Evolutionary conservation across 345 rosid genomes (phyloP).

Genomic region (Eucalyptus paniculata): DNA sequence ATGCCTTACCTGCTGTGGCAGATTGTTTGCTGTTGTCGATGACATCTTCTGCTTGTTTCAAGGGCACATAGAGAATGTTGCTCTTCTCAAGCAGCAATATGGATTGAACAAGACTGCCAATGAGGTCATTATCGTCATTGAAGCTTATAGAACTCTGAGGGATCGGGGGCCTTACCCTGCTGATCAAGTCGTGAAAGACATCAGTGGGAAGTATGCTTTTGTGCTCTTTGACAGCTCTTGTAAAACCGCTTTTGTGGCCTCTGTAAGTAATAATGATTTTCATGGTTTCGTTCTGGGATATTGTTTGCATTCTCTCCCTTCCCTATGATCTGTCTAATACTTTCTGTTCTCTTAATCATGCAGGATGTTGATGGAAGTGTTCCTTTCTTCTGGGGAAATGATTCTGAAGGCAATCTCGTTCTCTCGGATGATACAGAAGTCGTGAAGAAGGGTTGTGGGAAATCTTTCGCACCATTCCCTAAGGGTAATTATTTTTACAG

Average conservation of each 20-base stretch:
- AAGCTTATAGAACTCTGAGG: constrained; percentile 86
- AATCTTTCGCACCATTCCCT: constrained; percentile 93
- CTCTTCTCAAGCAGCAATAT: constrained; percentile 84
- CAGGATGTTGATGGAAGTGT: constrained; percentile 89
- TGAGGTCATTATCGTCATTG: constrained; percentile 78
- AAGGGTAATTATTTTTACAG: constrained; percentile 35
- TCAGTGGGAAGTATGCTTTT: constrained; percentile 69
- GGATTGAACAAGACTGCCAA: constrained; percentile 82
- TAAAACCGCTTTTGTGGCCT: constrained; percentile 51
- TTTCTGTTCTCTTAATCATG: neutral
- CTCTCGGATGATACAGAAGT: constrained; percentile 59
- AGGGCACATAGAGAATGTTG: constrained; percentile 87
- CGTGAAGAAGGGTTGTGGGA: constrained; percentile 77
- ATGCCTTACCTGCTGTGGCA: neutral
- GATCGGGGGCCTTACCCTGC: constrained; percentile 97
- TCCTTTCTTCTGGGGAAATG: constrained; percentile 84
- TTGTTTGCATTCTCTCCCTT: neutral
- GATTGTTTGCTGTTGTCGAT: constrained; percentile 84
- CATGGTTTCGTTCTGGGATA: neutral
- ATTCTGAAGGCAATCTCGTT: constrained; percentile 72
- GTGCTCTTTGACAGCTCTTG: constrained; percentile 64
- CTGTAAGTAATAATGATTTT: constrained; percentile 27
- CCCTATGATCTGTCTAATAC: neutral
- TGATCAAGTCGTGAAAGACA: constrained; percentile 84
- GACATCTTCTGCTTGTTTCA: constrained; percentile 94